Conservation (phyloP, 345 rosid species). For the Garcia nutans region DNA sequence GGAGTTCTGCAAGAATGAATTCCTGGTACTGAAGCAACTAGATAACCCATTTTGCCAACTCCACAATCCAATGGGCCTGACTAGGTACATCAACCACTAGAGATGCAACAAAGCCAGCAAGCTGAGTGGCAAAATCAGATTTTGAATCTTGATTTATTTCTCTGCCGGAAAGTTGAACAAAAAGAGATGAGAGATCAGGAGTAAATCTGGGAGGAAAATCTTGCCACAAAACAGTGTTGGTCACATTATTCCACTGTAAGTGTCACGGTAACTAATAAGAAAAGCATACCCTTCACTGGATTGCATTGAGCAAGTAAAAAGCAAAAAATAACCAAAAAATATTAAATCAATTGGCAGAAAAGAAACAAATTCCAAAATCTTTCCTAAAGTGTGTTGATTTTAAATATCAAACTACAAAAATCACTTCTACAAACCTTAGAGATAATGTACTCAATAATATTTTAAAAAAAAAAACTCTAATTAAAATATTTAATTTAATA, state of each 20-base stretch:
- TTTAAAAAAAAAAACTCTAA: not conserved
- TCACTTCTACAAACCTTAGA: not conserved
- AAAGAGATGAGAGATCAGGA: slow-evolving; percentile 70
- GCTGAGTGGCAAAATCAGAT: slow-evolving; percentile 83
- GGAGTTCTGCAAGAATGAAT: slow-evolving; percentile 55
- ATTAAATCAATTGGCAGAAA: not conserved
- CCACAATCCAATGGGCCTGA: slow-evolving; percentile 80
- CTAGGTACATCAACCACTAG: slow-evolving; percentile 76
- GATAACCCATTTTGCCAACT: slow-evolving; percentile 67
- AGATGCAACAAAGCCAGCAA: slow-evolving; percentile 83
- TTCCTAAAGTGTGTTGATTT: not conserved
- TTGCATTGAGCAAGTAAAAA: not conserved
- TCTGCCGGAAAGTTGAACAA: slow-evolving; percentile 39
- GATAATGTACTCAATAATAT: not conserved
- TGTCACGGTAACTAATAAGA: slow-evolving; percentile 18
- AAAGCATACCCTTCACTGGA: not conserved
- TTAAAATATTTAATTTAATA: not conserved
- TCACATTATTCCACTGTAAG: slow-evolving; percentile 82
- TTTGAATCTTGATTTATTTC: slow-evolving; percentile 34
- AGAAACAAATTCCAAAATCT: not conserved
- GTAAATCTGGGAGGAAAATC: slow-evolving; percentile 71
- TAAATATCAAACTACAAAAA: not conserved
- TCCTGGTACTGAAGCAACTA: slow-evolving; percentile 86
- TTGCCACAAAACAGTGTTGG: slow-evolving; percentile 98
- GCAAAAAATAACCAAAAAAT: not conserved